Percentiles rank a stretch among this genome's conserved stretches.
phyloP scores from a whole-genome alignment of 2,329 filamentous ascomycete genomes.

The Ambrosiella xylebori region DNA sequence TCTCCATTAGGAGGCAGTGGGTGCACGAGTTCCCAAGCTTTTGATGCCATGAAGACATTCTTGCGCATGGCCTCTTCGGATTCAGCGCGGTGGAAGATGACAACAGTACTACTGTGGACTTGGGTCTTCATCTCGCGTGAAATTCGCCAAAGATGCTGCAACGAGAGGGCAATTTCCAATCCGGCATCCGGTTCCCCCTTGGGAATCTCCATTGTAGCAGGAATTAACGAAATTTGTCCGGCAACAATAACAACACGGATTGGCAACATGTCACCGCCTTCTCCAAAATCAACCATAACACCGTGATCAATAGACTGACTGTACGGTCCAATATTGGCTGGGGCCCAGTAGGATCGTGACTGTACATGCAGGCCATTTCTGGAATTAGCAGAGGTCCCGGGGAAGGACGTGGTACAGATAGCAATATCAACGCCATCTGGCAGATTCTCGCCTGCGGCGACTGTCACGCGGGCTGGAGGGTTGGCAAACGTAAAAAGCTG shows the following conservation, averaged over 20 bases:
- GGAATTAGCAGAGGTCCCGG: conserved; percentile 15
- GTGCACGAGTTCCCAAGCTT: conserved; percentile 33
- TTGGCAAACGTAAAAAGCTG: conserved; percentile 59
- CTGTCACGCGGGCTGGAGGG: conserved; percentile 69
- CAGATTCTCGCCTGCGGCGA: conserved; percentile 55
- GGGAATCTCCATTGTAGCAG: conserved; percentile 55
- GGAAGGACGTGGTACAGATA: conserved; percentile 33
- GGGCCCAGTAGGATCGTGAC: conserved; percentile 89
- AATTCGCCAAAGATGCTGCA: conserved; percentile 84
- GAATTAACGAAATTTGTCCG: conserved; percentile 79
- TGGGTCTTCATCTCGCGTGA: conserved; percentile 52
- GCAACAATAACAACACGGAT: conserved; percentile 46
- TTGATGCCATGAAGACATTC: conserved; percentile 26
- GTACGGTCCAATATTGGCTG: conserved; percentile 93
- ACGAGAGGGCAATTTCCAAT: conserved; percentile 49
- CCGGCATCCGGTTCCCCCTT: conserved; percentile 19
- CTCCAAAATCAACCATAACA: conserved; percentile 15
- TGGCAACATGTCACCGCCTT: conserved; percentile 46
- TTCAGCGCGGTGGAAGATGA: conserved; percentile 41
- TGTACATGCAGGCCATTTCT: conserved; percentile 70
- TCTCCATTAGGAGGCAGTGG: conserved; percentile 23
- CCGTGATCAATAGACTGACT: conserved; percentile 61
- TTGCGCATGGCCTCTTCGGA: conserved; percentile 17
- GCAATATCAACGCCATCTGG: conserved; percentile 42
- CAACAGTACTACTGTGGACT: conserved; percentile 60